Conservation (phyloP, 352 stramenopile genomes). For the Globisporangium echinulatum region DNA sequence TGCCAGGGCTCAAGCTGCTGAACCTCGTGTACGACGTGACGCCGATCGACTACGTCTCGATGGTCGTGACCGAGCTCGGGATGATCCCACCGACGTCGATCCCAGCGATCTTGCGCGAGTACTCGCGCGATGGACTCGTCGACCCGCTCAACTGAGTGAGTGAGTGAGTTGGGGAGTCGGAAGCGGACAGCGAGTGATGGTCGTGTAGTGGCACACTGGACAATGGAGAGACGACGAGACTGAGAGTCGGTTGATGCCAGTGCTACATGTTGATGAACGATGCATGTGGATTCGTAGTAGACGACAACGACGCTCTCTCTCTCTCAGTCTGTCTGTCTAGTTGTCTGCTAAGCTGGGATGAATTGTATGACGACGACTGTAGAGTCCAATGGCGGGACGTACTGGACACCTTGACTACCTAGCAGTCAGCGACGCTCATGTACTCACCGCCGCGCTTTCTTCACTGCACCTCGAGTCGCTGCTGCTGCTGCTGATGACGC, state of each 20-base stretch:
- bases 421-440: too few species aligned
- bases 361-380: too few species aligned
- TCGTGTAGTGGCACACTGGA: not conserved
- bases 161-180: not conserved
- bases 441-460: not conserved
- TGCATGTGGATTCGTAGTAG: too few species aligned
- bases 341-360: too few species aligned
- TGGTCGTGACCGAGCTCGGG: slow-evolving; percentile 96
- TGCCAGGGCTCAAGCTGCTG: slow-evolving; percentile 67
- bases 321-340: too few species aligned
- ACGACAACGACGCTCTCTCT: too few species aligned
- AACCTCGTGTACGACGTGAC: slow-evolving; percentile 96
- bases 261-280: too few species aligned
- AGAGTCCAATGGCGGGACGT: too few species aligned
- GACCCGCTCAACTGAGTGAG: slow-evolving; percentile 25
- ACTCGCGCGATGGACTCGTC: slow-evolving; percentile 60
- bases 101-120: slow-evolving; percentile 95
- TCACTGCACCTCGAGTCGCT: not conserved
- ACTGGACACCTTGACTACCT: too few species aligned
- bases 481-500: too few species aligned
- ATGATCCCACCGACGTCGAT: slow-evolving; percentile 97
- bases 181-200: not conserved
- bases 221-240: not conserved
- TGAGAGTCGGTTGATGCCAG: too few species aligned
- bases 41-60: slow-evolving; percentile 94